Conservation (phyloP, 257 asterid genomes). For the Euphrasia confusa region DNA sequence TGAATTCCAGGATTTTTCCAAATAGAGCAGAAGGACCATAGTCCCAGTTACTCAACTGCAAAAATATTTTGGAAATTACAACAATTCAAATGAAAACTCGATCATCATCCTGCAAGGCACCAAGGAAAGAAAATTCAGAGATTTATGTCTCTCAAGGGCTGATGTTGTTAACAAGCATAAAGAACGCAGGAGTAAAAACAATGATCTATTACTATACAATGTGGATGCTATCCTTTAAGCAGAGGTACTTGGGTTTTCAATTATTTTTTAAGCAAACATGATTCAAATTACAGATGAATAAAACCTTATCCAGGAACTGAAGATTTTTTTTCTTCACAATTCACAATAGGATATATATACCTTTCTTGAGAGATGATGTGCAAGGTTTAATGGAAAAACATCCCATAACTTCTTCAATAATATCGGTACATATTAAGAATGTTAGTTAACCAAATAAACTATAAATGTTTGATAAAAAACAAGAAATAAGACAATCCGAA, state of each 20-base stretch:
- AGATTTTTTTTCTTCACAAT: background rate
- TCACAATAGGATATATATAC: conserved; percentile 29
- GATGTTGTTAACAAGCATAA: conserved; percentile 3
- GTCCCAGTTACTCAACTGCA: conserved; percentile 51
- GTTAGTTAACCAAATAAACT: background rate
- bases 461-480: conserved; percentile 7
- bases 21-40: conserved; percentile 41
- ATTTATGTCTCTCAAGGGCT: conserved; percentile 3
- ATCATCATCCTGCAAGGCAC: conserved; percentile 62
- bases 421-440: conserved; percentile 23
- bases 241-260: background rate
- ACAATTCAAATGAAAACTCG: conserved; percentile 55
- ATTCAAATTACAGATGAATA: too few relatives aligned
- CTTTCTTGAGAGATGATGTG: conserved; percentile 49
- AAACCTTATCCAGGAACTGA: background rate
- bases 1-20: conserved; percentile 69
- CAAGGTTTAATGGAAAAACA: conserved; percentile 58
- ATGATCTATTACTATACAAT: conserved; percentile 9
- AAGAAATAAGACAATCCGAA: background rate
- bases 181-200: background rate
- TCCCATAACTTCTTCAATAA: conserved; percentile 72
- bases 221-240: conserved; percentile 3
- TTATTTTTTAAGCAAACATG: too few relatives aligned
- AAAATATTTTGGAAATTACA: conserved; percentile 54
- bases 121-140: conserved; percentile 22